Conservation (phyloP, 2,329 filamentous ascomycete species). For the Penicillium fuscoglaucum region DNA sequence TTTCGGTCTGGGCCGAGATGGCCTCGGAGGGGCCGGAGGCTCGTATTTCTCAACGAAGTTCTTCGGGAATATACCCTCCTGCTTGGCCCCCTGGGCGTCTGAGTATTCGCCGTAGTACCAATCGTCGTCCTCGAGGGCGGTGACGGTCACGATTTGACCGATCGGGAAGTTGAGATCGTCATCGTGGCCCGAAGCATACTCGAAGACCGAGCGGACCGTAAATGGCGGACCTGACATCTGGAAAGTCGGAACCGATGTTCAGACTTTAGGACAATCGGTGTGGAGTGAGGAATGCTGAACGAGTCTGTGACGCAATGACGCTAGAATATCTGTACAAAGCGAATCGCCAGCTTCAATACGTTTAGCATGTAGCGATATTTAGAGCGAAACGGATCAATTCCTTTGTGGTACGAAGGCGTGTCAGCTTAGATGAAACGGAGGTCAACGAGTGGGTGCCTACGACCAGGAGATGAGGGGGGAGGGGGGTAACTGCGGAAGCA, state of each 20-base stretch:
- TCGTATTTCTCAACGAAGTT: conserved; percentile 98
- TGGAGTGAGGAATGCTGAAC: conserved; percentile 19
- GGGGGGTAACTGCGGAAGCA: conserved; percentile 17
- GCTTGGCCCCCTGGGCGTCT: conserved; percentile 70
- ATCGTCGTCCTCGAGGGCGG: conserved; percentile 85
- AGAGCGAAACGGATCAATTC: conserved; percentile 19
- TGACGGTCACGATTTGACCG: conserved; percentile 92
- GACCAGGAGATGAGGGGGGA: conserved; percentile 24
- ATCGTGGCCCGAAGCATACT: conserved; percentile 89
- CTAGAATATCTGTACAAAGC: conserved; percentile 22
- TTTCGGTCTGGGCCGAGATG: conserved; percentile 70
- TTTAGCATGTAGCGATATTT: conserved; percentile 23
- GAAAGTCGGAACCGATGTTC: conserved; percentile 33
- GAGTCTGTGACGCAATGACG: conserved; percentile 16
- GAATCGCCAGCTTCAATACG: conserved; percentile 23
- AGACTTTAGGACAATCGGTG: conserved; percentile 28
- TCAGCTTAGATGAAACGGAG: conserved; percentile 33
- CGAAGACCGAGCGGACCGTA: conserved; percentile 94
- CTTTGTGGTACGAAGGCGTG: conserved; percentile 25
- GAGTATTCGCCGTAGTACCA: conserved; percentile 91
- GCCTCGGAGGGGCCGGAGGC: conserved; percentile 83
- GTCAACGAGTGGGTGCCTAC: conserved; percentile 29
- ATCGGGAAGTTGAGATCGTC: conserved; percentile 86
- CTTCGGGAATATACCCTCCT: conserved; percentile 86
- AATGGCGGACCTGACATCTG: conserved; percentile 72